Evolutionary conservation across 2,329 filamentous ascomycete species (phyloP).

Genomic region (Drechslerella coelobrocha): DNA sequence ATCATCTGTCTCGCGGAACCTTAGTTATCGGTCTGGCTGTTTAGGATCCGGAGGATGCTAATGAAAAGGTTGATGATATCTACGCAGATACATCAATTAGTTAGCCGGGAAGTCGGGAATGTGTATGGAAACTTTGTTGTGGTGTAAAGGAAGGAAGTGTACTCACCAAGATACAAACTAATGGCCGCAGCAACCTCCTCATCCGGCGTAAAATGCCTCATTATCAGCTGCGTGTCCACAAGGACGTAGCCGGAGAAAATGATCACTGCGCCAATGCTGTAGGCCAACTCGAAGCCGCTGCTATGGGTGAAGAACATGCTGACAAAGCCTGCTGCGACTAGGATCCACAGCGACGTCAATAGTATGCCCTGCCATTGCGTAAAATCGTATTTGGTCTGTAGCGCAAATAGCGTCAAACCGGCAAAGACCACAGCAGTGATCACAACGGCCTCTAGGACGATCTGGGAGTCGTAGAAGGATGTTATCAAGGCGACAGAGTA

Average conservation of each 20-base stretch:
- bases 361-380: constrained; percentile 96
- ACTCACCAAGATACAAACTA: constrained; percentile 75
- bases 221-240: constrained; percentile 92
- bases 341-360: constrained; percentile 85
- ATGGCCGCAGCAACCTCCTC: constrained; percentile 97
- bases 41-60: constrained; percentile 91
- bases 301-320: constrained; percentile 80
- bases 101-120: too few species aligned
- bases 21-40: constrained; percentile 93
- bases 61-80: constrained; percentile 98
- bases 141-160: background rate
- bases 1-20: background rate
- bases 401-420: constrained; percentile 84
- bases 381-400: constrained; percentile 98
- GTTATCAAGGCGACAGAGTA: constrained; percentile 93
- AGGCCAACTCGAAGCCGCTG: constrained; percentile 82
- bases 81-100: constrained; percentile 3
- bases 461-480: constrained; percentile 77
- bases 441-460: constrained; percentile 88
- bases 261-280: constrained; percentile 79
- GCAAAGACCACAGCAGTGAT: constrained; percentile 85
- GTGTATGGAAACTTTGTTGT: background rate
- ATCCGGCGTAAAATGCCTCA: constrained; percentile 96
- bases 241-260: constrained; percentile 95
- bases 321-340: constrained; percentile 94